Evolutionary conservation across 345 rosid genomes (phyloP).

Genomic region (Orychophragmus violaceus): DNA sequence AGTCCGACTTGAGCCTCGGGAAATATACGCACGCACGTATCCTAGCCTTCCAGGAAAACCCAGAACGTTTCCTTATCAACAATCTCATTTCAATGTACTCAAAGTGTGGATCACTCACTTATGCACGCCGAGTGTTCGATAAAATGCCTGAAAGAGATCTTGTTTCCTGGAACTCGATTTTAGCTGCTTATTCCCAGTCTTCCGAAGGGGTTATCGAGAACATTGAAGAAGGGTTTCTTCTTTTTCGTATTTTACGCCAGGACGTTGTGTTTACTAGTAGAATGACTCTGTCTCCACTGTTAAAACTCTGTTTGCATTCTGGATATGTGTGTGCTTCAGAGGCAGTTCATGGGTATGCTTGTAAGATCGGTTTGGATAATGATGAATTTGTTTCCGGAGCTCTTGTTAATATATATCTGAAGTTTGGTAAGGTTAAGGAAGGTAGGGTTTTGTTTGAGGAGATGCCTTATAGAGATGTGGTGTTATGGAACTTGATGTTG

Average conservation of each 20-base stretch:
- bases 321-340: conserved; percentile 46
- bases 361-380: conserved; percentile 45
- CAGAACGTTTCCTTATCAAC: conserved; percentile 48
- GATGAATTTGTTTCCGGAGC: conserved; percentile 46
- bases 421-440: conserved; percentile 41
- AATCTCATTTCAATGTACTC: conserved; percentile 48
- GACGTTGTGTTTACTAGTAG: conserved; percentile 33
- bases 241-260: conserved; percentile 37
- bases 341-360: conserved; percentile 49
- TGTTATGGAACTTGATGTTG: conserved; percentile 60
- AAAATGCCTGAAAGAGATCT: conserved; percentile 44
- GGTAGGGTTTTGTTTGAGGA: conserved; percentile 43
- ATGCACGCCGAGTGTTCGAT: conserved; percentile 53
- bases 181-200: conserved; percentile 49
- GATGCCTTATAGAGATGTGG: conserved; percentile 42
- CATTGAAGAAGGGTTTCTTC: conserved; percentile 31
- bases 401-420: conserved; percentile 47
- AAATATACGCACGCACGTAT: conserved; percentile 44
- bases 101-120: conserved; percentile 42
- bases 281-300: conserved; percentile 46
- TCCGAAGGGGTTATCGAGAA: conserved; percentile 19
- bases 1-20: conserved; percentile 42
- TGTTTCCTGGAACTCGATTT: conserved; percentile 52
- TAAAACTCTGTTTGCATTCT: conserved; percentile 47
- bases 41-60: conserved; percentile 23